Evolutionary conservation across 2,329 filamentous ascomycete genomes (phyloP).

Genomic region (Aspergillus persii): DNA sequence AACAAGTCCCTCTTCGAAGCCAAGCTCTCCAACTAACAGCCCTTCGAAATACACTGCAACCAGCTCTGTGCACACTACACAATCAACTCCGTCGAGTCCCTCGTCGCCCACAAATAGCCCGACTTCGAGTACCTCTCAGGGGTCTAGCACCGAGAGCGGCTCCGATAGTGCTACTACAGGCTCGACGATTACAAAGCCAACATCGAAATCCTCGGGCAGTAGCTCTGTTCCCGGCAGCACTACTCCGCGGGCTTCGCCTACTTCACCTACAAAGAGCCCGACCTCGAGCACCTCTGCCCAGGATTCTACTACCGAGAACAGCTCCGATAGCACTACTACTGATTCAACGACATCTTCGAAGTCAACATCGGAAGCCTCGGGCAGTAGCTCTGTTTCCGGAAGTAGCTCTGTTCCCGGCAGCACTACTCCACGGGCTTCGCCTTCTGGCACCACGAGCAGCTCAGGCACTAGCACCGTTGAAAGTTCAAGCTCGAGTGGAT

Average conservation of each 20-base stretch:
- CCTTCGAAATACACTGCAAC: neutral
- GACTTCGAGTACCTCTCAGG: neutral
- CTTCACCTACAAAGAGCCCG: neutral
- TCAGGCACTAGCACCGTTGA: too few relatives aligned
- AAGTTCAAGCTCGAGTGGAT: neutral
- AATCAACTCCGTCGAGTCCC: neutral
- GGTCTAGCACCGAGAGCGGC: neutral
- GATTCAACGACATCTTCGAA: neutral
- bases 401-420: neutral
- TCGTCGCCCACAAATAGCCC: neutral
- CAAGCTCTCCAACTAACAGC: neutral
- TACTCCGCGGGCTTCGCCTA: neutral
- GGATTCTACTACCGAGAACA: neutral
- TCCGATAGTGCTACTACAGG: neutral
- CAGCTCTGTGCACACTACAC: too few relatives aligned
- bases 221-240: neutral
- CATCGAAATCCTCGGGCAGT: neutral
- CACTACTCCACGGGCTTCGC: neutral
- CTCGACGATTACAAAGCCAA: neutral
- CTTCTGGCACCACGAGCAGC: neutral
- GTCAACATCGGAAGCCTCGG: neutral
- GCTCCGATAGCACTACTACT: neutral
- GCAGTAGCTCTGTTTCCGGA: neutral
- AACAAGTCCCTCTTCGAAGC: neutral
- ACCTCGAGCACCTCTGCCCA: neutral